phyloP scores from a whole-genome alignment of 2,329 filamentous ascomycete genomes.

The Cryphonectria carpinicola region DNA sequence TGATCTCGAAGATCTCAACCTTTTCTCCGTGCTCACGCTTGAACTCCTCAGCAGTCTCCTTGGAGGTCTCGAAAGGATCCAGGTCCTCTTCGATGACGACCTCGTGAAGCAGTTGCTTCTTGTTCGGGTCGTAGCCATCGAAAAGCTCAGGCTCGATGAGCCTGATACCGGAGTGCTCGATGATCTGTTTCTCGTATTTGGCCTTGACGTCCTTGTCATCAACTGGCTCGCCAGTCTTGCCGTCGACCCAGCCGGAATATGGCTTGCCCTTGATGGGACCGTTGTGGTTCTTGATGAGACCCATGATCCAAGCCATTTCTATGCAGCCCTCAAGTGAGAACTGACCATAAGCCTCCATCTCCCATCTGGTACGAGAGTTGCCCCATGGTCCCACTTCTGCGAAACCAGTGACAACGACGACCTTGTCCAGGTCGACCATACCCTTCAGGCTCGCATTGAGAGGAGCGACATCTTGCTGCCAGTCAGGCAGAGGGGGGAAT shows the following conservation, averaged over 20 bases:
- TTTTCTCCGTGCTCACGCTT: slow-evolving; percentile 96
- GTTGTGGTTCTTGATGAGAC: slow-evolving; percentile 98
- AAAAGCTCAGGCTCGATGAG: slow-evolving; percentile 97
- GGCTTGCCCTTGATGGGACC: slow-evolving; percentile 93
- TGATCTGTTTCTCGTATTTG: slow-evolving; percentile 96
- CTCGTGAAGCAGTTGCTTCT: slow-evolving; percentile 98
- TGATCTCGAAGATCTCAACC: slow-evolving; percentile 94
- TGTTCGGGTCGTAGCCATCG: slow-evolving; percentile 94
- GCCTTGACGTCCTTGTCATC: slow-evolving; percentile 97
- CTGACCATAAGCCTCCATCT: slow-evolving; percentile 96
- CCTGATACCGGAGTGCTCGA: slow-evolving; percentile 96
- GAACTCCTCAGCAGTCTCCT: slow-evolving; percentile 97
- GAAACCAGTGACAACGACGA: slow-evolving; percentile 96
- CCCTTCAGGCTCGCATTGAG: slow-evolving; percentile 88
- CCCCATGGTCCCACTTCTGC: slow-evolving; percentile 97
- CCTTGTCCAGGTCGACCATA: slow-evolving; percentile 98
- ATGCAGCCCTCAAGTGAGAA: slow-evolving; percentile 98
- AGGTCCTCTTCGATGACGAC: slow-evolving; percentile 97
- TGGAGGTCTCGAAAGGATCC: slow-evolving; percentile 94
- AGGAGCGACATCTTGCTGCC: slow-evolving; percentile 87
- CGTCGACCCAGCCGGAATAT: slow-evolving; percentile 96
- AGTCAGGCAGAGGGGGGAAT: slow-evolving; percentile 88
- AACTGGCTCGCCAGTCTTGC: slow-evolving; percentile 91
- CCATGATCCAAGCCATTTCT: slow-evolving; percentile 99
- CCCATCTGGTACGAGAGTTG: slow-evolving; percentile 97